These are phyloP conservation scores for Gracilaria caudata DNA, from an alignment of 23 red algal species.

Conservation along the genomic window DNA sequence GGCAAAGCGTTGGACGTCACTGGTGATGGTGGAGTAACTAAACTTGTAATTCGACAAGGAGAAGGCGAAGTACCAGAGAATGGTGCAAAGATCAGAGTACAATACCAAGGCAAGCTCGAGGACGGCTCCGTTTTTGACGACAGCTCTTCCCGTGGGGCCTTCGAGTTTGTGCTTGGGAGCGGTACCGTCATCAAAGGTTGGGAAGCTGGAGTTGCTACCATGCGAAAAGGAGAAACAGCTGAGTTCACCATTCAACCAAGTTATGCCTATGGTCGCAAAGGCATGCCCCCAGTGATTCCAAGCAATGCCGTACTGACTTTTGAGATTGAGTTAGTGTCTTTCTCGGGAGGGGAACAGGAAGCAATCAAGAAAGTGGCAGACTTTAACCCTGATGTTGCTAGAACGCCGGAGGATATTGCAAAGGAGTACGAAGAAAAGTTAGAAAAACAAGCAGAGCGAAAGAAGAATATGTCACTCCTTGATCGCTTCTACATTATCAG, in stretches of 20 bases:
- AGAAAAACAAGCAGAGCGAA: constrained; percentile 42
- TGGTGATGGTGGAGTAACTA: constrained; percentile 53
- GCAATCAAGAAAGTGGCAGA: constrained; percentile 71
- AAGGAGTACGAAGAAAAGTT: constrained; percentile 68
- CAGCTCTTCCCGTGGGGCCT: constrained; percentile 65
- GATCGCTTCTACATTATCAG: constrained; percentile 96
- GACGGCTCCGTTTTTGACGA: constrained; percentile 81
- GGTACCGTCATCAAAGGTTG: constrained; percentile 95
- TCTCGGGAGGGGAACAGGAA: constrained; percentile 37
- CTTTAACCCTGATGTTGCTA: constrained; percentile 71
- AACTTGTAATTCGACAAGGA: constrained; percentile 19
- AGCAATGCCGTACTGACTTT: constrained; percentile 80
- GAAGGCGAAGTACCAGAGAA: constrained; percentile 22
- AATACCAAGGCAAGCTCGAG: constrained; percentile 73
- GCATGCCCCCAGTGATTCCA: constrained; percentile 94
- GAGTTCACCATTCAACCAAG: constrained; percentile 75
- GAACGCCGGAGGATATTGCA: constrained; percentile 79
- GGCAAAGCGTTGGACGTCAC: constrained; percentile 36
- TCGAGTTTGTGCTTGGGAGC: constrained; percentile 79
- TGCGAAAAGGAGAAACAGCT: constrained; percentile 80
- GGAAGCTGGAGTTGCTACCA: constrained; percentile 79
- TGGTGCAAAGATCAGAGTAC: constrained; percentile 67
- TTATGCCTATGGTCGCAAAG: constrained; percentile 93
- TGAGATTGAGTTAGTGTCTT: constrained; percentile 87
- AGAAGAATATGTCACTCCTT: constrained; percentile 56